Base-by-base conservation (phyloP, 345 rosid species). In the Fremontodendron californicum region DNA sequence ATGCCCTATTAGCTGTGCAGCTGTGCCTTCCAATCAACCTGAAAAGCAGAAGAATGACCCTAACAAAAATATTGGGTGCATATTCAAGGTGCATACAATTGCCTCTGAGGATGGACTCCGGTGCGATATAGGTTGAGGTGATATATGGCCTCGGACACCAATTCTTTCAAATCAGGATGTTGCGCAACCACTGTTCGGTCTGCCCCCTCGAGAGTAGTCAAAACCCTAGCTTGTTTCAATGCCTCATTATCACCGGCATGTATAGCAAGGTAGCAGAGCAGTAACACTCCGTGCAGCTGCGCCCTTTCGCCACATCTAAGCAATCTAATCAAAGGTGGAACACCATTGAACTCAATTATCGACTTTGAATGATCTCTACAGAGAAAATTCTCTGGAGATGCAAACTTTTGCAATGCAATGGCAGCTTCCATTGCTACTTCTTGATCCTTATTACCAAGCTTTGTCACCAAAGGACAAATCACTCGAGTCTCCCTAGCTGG, bases 401-500 rank as follows among this genome's bases (percentile, higher is more conserved):
- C 86, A 51, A 94, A 94, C 82, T 92, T 92, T 81, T 87, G 89
- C 45, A 92, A 73, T 0, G 96, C 86, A 48, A 91, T 78, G 35
- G 94, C 94, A 77, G 98, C 90, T 79, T 91, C 91, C 0, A 75
- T 72, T 10, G 98, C 92, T 74, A 94, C 92, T 70, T 87, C 96
- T 5, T 76, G 85, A 81, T 82, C 83, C 73, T 73, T 78, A 40
- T 81, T 84, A 61, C 89, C 52, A 33, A 94, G 93, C 68, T 85
- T 85, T 46, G 76, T 70, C 11, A 91, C 98, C 23, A 94, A 79
- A 0, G 94, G 93, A 73, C 70, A 75, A 54, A 94, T 84, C 51
- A 92, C 90, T 37, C 93, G 86, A 2, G 91, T 91, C 70, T 94
- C 98, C 52, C 96, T 87, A 1, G 98, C 96, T 0, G 98, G 91